These are phyloP conservation scores for Malus hybrid DNA, from an alignment of 331 rosid genomes.

Conservation along the genomic window DNA sequence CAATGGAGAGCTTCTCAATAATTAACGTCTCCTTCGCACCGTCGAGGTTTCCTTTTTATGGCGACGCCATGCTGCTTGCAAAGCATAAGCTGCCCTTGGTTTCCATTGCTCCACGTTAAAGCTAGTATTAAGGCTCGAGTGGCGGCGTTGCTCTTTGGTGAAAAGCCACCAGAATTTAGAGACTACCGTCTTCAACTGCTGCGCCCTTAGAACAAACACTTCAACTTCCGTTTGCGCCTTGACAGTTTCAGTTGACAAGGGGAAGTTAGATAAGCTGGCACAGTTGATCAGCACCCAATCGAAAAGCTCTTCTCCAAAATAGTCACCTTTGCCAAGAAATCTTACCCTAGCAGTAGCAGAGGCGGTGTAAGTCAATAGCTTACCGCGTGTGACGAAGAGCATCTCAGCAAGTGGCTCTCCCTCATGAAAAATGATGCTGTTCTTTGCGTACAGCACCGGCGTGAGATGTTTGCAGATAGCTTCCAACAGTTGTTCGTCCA, in stretches of 20 bases:
- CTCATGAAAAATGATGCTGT: conserved; percentile 2
- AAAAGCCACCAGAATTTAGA: conserved; percentile 30
- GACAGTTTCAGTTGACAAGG: conserved; percentile 25
- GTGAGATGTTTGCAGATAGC: conserved; percentile 16
- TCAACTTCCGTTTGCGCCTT: conserved; percentile 27
- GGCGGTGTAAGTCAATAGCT: neutral
- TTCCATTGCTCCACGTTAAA: conserved; percentile 6
- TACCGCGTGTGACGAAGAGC: conserved; percentile 14
- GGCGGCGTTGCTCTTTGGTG: conserved; percentile 8
- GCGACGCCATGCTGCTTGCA: conserved; percentile 29
- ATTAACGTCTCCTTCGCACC: no score
- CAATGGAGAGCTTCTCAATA: no score
- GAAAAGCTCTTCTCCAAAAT: conserved; percentile 36
- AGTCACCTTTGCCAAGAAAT: conserved; percentile 12
- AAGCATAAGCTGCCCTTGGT: conserved; percentile 11
- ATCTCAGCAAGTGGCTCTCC: conserved; percentile 28
- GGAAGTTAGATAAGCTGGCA: conserved; percentile 18
- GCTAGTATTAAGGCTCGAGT: neutral
- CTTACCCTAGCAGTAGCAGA: no score
- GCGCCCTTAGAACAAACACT: conserved; percentile 29
- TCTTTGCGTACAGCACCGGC: conserved; percentile 11
- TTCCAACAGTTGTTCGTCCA: neutral
- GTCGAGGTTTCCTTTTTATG: neutral
- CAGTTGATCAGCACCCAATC: conserved; percentile 19
- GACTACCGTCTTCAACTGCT: conserved; percentile 25